Evolutionary conservation across 202 grass and related monocot genomes (phyloP).

Genomic region (Zizania palustris): DNA sequence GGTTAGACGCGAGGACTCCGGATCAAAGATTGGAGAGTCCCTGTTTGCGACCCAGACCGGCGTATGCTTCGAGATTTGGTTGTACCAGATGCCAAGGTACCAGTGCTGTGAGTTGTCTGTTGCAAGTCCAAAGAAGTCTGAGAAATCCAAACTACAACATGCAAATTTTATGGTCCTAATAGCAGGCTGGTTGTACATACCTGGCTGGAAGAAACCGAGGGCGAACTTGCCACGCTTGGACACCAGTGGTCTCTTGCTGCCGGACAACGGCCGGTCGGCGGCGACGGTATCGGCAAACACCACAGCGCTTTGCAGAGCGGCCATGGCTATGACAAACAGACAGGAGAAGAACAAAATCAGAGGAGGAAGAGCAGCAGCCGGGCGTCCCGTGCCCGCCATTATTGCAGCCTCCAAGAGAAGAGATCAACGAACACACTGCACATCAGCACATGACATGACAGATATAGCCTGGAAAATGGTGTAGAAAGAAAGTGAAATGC

Average conservation of each 20-base stretch:
- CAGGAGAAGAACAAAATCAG: background rate
- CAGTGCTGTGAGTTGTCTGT: background rate
- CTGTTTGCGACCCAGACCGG: background rate
- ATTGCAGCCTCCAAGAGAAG: background rate
- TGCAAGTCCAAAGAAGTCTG: background rate
- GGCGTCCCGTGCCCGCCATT: background rate
- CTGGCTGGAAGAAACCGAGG: slow-evolving; percentile 49
- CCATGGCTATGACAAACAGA: background rate
- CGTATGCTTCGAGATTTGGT: background rate
- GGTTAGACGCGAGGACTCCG: background rate
- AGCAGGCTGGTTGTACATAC: background rate
- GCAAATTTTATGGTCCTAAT: too few species aligned
- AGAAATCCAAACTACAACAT: too few species aligned
- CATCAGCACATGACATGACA: too few species aligned
- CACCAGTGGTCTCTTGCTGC: background rate
- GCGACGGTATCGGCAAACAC: slow-evolving; percentile 21
- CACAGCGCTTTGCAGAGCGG: background rate
- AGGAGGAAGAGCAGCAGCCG: background rate
- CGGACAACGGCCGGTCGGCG: slow-evolving; percentile 29
- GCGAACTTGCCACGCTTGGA: slow-evolving; percentile 38
- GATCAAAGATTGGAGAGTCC: background rate
- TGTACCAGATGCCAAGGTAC: background rate
- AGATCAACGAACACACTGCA: background rate
- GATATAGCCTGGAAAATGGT: background rate
- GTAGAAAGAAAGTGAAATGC: background rate